Conservation (phyloP, 2,329 filamentous ascomycete species). For the Cladobotryum protrusum region DNA sequence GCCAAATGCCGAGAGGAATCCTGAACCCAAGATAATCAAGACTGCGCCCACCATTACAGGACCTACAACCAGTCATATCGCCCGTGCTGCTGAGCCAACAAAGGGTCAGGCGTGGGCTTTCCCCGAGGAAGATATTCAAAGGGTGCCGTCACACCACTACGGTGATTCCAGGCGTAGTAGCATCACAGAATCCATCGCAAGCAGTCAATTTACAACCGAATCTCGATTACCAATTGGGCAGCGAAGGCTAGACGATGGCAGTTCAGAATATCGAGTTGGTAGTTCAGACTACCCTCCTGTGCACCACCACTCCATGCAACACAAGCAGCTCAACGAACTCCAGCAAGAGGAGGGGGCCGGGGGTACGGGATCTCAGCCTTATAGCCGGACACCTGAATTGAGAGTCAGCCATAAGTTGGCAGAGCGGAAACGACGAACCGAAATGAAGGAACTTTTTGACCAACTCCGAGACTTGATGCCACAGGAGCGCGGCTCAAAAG, state of each 20-base stretch:
- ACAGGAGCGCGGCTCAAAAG: slow-evolving; percentile 75
- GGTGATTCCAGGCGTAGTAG: slow-evolving; percentile 67
- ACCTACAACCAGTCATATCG: slow-evolving; percentile 57
- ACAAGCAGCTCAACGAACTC: slow-evolving; percentile 63
- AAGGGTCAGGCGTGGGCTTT: slow-evolving; percentile 83
- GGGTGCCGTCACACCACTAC: slow-evolving; percentile 38
- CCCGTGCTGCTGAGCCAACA: slow-evolving; percentile 68
- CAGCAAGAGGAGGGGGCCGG: slow-evolving; percentile 51
- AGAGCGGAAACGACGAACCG: slow-evolving; percentile 74
- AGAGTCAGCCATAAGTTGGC: slow-evolving; percentile 80
- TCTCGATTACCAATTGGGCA: slow-evolving; percentile 67
- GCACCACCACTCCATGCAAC: slow-evolving; percentile 72
- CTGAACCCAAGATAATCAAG: slow-evolving; percentile 51
- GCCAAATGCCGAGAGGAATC: slow-evolving; percentile 52
- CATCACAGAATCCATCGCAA: slow-evolving; percentile 69
- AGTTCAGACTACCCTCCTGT: slow-evolving; percentile 52
- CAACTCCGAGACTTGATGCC: slow-evolving; percentile 72
- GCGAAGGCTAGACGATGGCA: slow-evolving; percentile 61
- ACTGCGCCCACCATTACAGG: slow-evolving; percentile 73
- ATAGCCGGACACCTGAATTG: slow-evolving; percentile 75
- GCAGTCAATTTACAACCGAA: slow-evolving; percentile 71
- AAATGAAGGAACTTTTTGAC: slow-evolving; percentile 86
- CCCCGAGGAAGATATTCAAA: slow-evolving; percentile 62
- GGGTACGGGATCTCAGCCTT: slow-evolving; percentile 59
- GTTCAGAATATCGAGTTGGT: slow-evolving; percentile 43